These are phyloP conservation scores for Phalaenopsis hybrid DNA, from an alignment of 116 monocot genomes.

Conservation along the genomic window DNA sequence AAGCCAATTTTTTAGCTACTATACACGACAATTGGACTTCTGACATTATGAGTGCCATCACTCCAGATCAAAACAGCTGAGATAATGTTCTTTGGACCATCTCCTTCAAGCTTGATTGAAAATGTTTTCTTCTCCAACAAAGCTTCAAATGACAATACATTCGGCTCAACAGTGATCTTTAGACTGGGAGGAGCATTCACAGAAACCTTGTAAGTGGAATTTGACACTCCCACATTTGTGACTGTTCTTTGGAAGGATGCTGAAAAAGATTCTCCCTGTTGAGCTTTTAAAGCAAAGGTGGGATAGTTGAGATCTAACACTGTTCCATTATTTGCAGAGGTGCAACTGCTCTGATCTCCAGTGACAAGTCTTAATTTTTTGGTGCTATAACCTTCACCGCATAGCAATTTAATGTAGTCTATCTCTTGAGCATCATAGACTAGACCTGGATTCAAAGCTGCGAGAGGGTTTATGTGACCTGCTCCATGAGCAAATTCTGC, in stretches of 20 bases:
- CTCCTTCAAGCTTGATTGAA: not conserved
- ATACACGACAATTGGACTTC: slow-evolving; percentile 23
- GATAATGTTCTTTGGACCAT: not conserved
- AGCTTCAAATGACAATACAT: slow-evolving; percentile 7
- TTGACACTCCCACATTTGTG: slow-evolving; percentile 21
- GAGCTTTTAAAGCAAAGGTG: slow-evolving; percentile 1
- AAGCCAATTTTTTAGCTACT: not conserved
- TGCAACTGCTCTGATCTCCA: slow-evolving; percentile 7
- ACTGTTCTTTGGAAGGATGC: slow-evolving; percentile 15
- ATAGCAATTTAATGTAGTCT: slow-evolving; percentile 18
- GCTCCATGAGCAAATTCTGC: slow-evolving; percentile 20
- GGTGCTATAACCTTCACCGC: slow-evolving; percentile 13
- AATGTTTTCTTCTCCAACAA: slow-evolving; percentile 4
- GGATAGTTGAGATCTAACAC: slow-evolving; percentile 19
- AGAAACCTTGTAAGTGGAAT: slow-evolving; percentile 10
- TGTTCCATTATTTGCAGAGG: not conserved
- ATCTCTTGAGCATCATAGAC: slow-evolving; percentile 14
- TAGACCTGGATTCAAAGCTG: slow-evolving; percentile 14
- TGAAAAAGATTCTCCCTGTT: not conserved
- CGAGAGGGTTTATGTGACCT: slow-evolving; percentile 13
- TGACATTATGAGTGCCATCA: slow-evolving; percentile 13
- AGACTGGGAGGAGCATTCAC: not conserved
- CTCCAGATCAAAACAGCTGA: slow-evolving; percentile 16
- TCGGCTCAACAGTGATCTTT: slow-evolving; percentile 8
- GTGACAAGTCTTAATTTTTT: slow-evolving; percentile 9